Base-by-base conservation (phyloP, 202 grass and related monocot species). In the Musa balbisiana region DNA sequence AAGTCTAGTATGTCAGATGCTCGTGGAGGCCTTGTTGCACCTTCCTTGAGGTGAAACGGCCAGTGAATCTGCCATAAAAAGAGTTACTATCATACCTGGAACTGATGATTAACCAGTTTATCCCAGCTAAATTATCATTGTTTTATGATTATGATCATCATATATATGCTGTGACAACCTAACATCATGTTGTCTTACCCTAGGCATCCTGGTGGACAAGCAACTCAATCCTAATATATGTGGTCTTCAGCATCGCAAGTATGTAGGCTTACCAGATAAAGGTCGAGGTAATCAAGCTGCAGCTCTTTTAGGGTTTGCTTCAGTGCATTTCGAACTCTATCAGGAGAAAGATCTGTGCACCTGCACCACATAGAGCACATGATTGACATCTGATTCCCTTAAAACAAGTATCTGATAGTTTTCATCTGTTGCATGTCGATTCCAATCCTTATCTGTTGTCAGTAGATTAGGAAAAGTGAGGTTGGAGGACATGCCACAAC, bases 21-120 rank as follows among this genome's bases (percentile, higher is more conserved):
- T 82, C 85, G 82, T 0, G 84, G 92, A 51, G 89, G 92, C 51
- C 73, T 80, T 19, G 85, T 84, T 0, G 92, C 92, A 1, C 80
- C 84, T 19, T 92, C 89, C 84, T 91, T 96, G 56, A 92, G 83
- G 26, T 17, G 85, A 80, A 89, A 92, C 0, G 92, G 89, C 89
- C 89, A 96, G 62, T 92, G 89, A 22, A 96, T 84, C 92, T 96
- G 78, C 15, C 49, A 16, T 33, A n/a, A 4, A 43, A 43, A 6
- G 33, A 43, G 33, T 43, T 43, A 5, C 33, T 43, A 5, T 6
- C 5, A 43, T 1, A 43, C 33, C 33, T 43, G 33, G 33, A 43
- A 43, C 4, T 43, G 33, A 43, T 43, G 5, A 43, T 43, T 43
- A 3, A 43, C 33, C 4, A 43, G 33, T 43, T 43, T 43, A 43